Percentiles rank a stretch among this genome's conserved stretches.
Conservation (phyloP, 108 stramenopile species). For the Epithemia pelagica region DNA sequence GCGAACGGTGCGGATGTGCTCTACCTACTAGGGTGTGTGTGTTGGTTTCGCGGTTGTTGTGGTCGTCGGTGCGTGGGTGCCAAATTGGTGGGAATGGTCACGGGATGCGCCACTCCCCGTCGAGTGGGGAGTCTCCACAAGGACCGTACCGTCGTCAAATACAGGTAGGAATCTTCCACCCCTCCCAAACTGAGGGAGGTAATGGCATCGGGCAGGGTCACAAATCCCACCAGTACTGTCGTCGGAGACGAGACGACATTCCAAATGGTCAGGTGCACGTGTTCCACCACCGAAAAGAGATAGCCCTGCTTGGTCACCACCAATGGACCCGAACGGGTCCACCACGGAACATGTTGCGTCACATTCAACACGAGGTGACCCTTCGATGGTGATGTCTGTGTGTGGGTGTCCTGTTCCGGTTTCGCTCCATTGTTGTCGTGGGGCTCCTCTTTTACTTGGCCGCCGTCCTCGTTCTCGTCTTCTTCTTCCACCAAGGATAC, state of each 20-base stretch:
- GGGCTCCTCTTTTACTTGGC: neutral
- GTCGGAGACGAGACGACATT: neutral
- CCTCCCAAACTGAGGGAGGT: conserved; percentile 44
- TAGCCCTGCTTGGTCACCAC: conserved; percentile 44
- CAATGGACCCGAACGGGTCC: conserved; percentile 25
- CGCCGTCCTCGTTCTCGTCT: conserved; percentile 20
- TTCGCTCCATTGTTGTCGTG: neutral
- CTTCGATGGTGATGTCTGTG: neutral
- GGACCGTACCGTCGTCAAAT: conserved; percentile 36
- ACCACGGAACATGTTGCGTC: neutral
- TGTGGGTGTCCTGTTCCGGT: neutral
- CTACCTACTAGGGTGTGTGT: too few relatives aligned
- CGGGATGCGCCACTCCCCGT: conserved; percentile 13
- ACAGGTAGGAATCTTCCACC: conserved; percentile 51
- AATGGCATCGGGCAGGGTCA: conserved; percentile 2
- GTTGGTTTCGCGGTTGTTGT: neutral
- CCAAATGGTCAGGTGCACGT: conserved; percentile 15
- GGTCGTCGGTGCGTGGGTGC: neutral
- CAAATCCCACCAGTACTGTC: conserved; percentile 6
- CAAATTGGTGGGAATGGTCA: conserved; percentile 35
- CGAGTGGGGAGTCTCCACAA: conserved; percentile 41
- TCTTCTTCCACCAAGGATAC: conserved; percentile 21
- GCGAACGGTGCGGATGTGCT: too few relatives aligned
- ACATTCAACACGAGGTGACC: conserved; percentile 4
- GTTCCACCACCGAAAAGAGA: conserved; percentile 30